Base-by-base conservation (phyloP, 2,329 filamentous ascomycete species). In the Neofusicoccum parvum region DNA sequence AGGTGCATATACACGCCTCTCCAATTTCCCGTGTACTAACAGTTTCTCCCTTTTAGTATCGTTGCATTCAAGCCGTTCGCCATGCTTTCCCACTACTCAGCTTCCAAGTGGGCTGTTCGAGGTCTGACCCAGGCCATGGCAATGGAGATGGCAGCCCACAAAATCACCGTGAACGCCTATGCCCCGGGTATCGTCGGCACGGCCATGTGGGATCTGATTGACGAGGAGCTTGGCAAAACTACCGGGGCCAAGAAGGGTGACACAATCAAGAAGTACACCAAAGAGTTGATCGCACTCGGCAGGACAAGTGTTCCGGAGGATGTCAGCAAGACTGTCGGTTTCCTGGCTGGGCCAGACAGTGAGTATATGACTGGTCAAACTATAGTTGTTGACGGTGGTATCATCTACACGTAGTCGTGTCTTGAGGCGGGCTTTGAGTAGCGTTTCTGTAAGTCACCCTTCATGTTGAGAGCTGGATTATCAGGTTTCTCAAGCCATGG, bases 281-380 rank as follows among this genome's bases (percentile, higher is more conserved):
- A 79, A 0, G 82, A 88, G 5, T 66, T 85, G 69, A 88, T 87
- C 66, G 82, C 86, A 0, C 70, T 90, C 66, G 84, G 84, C 6
- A 77, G 88, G 41, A 83, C 83, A 1, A 86, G 86, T 70, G 82
- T 85, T 12, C 86, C 87, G 0, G 85, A 88, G 68, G 88, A 90
- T 72, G 87, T 91, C 10, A 80, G 84, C 1, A 86, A 85, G 67
- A 75, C 86, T 50, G 88, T 91, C n/a, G 84, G 83, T 67, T 90
- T 88, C 71, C 70, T 90, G 67, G 83, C 83, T 0, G 81, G 85
- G 11, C 80, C 78, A 17, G 88, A 90, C 69, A 85, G 82, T 51
- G 85, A 90, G 68, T 90, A 87, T 68, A 81, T 90, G 69, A 90
- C 88, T 0, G 88, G 88, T 0, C 88, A 90, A 77, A 89, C 86